Conservation (phyloP, 2,329 filamentous ascomycete genomes). For the Claviceps africana region DNA sequence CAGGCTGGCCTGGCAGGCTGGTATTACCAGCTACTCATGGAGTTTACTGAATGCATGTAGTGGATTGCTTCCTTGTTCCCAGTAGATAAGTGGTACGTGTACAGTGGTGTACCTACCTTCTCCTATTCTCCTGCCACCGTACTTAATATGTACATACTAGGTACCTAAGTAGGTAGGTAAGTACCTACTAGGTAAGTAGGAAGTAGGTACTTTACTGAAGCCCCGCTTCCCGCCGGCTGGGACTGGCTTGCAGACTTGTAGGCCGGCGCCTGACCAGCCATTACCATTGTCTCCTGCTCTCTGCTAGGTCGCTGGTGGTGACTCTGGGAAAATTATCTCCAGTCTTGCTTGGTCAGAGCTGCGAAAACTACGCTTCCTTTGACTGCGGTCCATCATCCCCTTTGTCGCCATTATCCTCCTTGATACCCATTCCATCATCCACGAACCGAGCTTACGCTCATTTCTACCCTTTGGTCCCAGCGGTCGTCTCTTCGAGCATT, state of each 20-base stretch:
- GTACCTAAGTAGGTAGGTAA: too few relatives aligned
- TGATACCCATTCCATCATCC: conserved; percentile 18
- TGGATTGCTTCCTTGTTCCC: not conserved
- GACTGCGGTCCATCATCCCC: conserved; percentile 15
- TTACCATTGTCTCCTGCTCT: conserved; percentile 5
- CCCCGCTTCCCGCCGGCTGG: not conserved
- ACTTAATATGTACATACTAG: too few relatives aligned
- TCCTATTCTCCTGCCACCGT: too few relatives aligned
- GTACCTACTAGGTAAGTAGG: not conserved
- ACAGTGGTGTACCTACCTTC: too few relatives aligned
- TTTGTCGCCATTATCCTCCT: conserved; percentile 15
- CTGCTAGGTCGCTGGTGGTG: conserved; percentile 7
- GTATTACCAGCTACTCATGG: not conserved
- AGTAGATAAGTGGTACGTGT: too few relatives aligned
- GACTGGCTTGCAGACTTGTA: not conserved
- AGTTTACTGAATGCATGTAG: not conserved
- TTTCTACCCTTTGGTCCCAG: not conserved
- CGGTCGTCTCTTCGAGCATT: conserved; percentile 2
- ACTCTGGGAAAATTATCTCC: conserved; percentile 19
- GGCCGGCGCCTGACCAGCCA: not conserved
- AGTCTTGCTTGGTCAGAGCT: conserved; percentile 16
- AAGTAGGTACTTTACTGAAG: too few relatives aligned
- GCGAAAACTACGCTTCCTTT: conserved; percentile 19
- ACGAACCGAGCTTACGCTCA: conserved; percentile 9
- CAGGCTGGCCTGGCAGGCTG: not conserved